These are phyloP conservation scores for Calonectria leucothoes DNA, from an alignment of 2,329 filamentous ascomycete species.

Conservation along the genomic window DNA sequence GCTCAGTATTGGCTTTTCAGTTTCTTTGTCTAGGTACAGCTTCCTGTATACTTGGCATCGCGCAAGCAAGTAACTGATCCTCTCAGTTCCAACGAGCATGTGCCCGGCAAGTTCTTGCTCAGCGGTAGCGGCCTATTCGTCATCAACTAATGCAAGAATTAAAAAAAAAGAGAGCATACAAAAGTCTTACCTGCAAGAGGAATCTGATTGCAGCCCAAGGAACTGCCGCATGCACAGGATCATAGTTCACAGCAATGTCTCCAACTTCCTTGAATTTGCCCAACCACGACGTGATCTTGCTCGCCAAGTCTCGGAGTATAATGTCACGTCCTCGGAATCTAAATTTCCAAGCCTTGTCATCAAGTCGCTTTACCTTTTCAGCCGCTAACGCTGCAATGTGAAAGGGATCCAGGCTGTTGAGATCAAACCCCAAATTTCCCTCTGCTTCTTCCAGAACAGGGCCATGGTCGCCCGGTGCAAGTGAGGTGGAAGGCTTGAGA, in stretches of 20 bases:
- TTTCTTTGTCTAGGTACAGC: background rate
- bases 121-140: background rate
- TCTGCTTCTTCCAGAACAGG: background rate
- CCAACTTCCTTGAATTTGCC: conserved; percentile 19
- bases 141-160: background rate
- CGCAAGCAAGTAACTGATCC: conserved; percentile 1
- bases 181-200: background rate
- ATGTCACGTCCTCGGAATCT: background rate
- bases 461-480: background rate
- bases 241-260: background rate
- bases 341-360: background rate
- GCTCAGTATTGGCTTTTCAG: background rate
- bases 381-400: background rate
- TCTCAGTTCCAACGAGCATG: conserved; percentile 4
- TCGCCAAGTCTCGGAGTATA: background rate
- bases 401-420: background rate
- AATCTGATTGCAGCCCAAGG: conserved; percentile 2
- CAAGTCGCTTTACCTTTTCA: background rate
- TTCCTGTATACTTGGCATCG: background rate
- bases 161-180: background rate
- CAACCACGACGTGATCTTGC: background rate
- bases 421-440: background rate
- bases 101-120: conserved; percentile 15
- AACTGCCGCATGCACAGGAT: conserved; percentile 10
- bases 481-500: background rate